Base-by-base conservation (phyloP, 73 alveolate species). In the Durusdinium trenchii region DNA sequence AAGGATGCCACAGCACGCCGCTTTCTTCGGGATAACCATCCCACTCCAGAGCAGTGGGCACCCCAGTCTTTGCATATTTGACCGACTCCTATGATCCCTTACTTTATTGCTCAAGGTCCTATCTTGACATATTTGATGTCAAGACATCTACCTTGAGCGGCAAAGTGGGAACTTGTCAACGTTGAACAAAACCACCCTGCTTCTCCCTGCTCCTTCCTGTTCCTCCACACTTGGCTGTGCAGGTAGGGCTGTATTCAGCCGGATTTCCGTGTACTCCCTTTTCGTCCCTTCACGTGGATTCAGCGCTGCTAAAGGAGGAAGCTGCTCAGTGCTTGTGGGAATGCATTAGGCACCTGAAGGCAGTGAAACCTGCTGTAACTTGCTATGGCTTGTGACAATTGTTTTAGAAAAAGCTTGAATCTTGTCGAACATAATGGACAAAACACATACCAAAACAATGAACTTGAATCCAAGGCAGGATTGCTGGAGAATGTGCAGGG, bases 261-360 rank as follows among this genome's bases (percentile, higher is more conserved):
- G 90, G 90, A 14, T 79, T 79, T 28, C 90, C 90, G 3, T 79
- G 90, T 47, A 79, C 64, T 18, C 90, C 90, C 1, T 47, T 46
- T 47, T 23, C 47, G 32, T 47, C 6, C 30, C 26, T 79, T 5
- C 90, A 47, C 9, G 3, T 26, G 18, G 38, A 30, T 12, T 23
- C 30, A 5, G 3, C 69, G 23, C 1, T 1, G 42, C 52, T 79
- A 0, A 5, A 47, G 9, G 90, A 79, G 6, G 40, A 43, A 3
- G 67, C 90, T 46, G 90, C 90, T 3, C 5, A 20, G 46, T 64
- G 67, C 30, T 26, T 79, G 40, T 79, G 45, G 30, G 35, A 79
- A 28, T 45, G 45, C 69, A 45, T 79, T 4, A 43, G 67, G 6
- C 7, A 79, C 26, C 6, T 79, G 67, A 45, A 47, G 45, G 46